Conservation (phyloP, 1,139 yeast species). For the Pneumocystis sp. region DNA sequence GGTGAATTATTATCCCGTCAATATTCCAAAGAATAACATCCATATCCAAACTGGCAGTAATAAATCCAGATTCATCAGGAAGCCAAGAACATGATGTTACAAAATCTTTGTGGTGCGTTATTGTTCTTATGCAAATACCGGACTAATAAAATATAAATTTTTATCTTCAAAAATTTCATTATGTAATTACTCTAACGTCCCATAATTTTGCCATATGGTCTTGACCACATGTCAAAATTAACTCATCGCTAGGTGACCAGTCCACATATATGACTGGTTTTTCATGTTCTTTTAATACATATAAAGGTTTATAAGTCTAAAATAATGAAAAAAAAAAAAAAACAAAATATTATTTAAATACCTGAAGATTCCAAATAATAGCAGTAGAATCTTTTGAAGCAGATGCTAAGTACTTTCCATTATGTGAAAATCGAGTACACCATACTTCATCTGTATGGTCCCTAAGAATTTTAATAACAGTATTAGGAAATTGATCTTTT, state of each 20-base stretch:
- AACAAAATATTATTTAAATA: constrained; percentile 19
- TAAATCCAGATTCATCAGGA: constrained; percentile 44
- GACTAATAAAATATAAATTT: neutral
- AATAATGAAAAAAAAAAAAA: constrained; percentile 25
- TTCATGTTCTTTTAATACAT: constrained; percentile 32
- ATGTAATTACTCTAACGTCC: constrained; percentile 34
- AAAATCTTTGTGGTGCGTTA: constrained; percentile 19
- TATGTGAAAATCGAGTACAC: constrained; percentile 64
- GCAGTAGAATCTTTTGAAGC: constrained; percentile 59
- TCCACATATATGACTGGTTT: constrained; percentile 53
- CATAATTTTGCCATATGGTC: constrained; percentile 51
- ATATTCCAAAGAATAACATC: constrained; percentile 49
- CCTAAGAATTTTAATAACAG: constrained; percentile 28
- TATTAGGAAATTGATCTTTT: constrained; percentile 35
- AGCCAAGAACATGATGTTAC: constrained; percentile 66
- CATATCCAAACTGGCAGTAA: constrained; percentile 68
- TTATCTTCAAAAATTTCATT: constrained; percentile 12
- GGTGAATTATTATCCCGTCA: constrained; percentile 28
- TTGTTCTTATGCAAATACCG: constrained; percentile 7
- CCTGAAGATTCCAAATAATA: constrained; percentile 46
- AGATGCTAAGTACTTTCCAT: constrained; percentile 60
- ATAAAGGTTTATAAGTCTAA: constrained; percentile 19
- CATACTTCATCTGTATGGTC: constrained; percentile 68
- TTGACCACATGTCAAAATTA: constrained; percentile 50
- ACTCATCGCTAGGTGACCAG: constrained; percentile 63